phyloP scores from a whole-genome alignment of 78 protist species.

The Blattamonas nauphoetae region DNA sequence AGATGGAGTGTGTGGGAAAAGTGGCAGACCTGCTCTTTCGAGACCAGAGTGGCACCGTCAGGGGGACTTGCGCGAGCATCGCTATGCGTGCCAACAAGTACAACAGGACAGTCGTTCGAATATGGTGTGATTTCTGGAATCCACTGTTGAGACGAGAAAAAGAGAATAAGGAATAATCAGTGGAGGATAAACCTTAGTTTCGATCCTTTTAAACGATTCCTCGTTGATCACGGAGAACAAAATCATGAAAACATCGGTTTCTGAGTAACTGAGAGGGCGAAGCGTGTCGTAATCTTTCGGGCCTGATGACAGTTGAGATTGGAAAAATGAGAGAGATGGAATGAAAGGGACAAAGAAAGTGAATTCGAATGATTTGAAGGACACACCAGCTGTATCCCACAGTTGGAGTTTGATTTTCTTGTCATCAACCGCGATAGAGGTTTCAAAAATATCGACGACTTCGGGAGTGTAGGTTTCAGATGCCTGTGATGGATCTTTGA shows the following conservation, averaged over 20 bases:
- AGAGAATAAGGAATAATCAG: too few species aligned
- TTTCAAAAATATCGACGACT: too few species aligned
- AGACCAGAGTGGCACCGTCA: background rate
- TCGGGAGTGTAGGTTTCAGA: too few species aligned
- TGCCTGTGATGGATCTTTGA: too few species aligned
- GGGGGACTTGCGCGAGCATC: slow-evolving; percentile 3
- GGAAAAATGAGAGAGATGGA: too few species aligned
- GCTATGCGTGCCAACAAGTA: background rate
- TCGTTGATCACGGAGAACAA: slow-evolving; percentile 25
- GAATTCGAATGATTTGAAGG: too few species aligned
- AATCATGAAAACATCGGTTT: slow-evolving; percentile 57
- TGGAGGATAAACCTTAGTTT: slow-evolving; percentile 2
- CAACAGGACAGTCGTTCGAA: background rate
- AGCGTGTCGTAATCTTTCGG: slow-evolving; percentile 15
- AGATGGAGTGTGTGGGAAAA: background rate
- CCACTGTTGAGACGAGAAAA: background rate
- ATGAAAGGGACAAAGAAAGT: too few species aligned
- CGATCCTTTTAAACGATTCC: background rate
- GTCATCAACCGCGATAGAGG: too few species aligned
- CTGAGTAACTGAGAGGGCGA: slow-evolving; percentile 55
- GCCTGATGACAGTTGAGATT: too few species aligned
- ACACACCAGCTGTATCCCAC: too few species aligned
- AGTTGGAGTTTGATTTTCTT: too few species aligned
- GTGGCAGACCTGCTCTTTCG: background rate
- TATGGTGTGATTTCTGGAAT: background rate